A percentile compares a stretch with the other conserved stretches of the same genome.
These are phyloP conservation scores for Wickerhamomyces sp. DNA, from an alignment of 1,139 yeast genomes.

Conservation along the genomic window DNA sequence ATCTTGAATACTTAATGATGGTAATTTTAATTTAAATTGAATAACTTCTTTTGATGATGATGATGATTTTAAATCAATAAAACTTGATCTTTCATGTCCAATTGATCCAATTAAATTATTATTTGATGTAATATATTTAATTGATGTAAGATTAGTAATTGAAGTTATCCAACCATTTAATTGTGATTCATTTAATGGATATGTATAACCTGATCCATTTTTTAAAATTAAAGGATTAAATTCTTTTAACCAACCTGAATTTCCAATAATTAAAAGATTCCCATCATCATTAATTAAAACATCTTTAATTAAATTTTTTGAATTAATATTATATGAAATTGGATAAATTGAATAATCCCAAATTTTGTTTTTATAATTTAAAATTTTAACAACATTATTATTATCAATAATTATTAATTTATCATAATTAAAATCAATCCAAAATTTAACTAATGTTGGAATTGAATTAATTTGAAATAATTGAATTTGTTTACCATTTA, in stretches of 20 bases:
- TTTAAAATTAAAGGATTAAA: conserved; percentile 16
- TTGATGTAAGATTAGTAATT: conserved; percentile 13
- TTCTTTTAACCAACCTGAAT: conserved; percentile 30
- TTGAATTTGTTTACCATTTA: conserved; percentile 6
- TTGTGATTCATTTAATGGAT: conserved; percentile 10
- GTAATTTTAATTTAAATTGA: conserved; percentile 18
- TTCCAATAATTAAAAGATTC: conserved; percentile 28
- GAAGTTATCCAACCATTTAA: conserved; percentile 19
- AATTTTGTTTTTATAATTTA: conserved; percentile 29
- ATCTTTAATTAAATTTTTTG: conserved; percentile 21
- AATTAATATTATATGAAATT: conserved; percentile 14
- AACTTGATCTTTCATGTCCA: conserved; percentile 17
- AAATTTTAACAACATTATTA: conserved; percentile 25
- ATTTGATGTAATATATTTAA: conserved; percentile 14
- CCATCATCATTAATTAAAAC: conserved; percentile 23
- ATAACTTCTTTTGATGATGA: conserved; percentile 13
- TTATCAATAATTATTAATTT: conserved; percentile 29
- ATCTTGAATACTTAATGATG: conserved; percentile 14
- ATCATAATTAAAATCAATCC: conserved; percentile 29
- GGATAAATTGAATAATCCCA: conserved; percentile 31
- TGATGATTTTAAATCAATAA: conserved; percentile 16
- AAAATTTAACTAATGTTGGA: conserved; percentile 28
- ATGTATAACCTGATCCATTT: conserved; percentile 24
- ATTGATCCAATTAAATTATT: conserved; percentile 19
- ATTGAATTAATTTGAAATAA: conserved; percentile 18